Percentiles rank a stretch among this genome's conserved stretches.
phyloP scores from a whole-genome alignment of 1,139 yeast genomes.

The Pichia sp. region DNA sequence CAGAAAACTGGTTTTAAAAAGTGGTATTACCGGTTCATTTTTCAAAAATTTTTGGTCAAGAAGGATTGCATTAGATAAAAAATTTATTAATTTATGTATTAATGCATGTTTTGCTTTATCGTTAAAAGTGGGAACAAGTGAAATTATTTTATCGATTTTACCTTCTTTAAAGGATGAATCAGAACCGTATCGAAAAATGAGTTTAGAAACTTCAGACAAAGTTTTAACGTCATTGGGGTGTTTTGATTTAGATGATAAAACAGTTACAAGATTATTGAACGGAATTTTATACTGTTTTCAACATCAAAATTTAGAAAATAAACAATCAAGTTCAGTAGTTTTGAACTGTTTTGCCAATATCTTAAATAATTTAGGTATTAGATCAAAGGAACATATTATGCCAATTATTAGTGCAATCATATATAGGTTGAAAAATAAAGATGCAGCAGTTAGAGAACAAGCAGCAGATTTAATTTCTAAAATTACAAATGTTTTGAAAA shows the following conservation, averaged over 20 bases:
- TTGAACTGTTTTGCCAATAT: conserved; percentile 63
- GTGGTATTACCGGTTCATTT: conserved; percentile 52
- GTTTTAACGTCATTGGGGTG: conserved; percentile 43
- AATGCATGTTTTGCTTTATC: conserved; percentile 70
- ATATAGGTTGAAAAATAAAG: conserved; percentile 67
- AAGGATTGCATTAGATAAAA: conserved; percentile 54
- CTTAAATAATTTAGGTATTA: conserved; percentile 57
- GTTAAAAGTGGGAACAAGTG: conserved; percentile 58
- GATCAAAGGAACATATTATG: conserved; percentile 69
- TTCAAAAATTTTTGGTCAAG: conserved; percentile 75
- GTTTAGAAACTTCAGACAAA: conserved; percentile 59
- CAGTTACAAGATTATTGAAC: conserved; percentile 69
- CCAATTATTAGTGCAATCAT: conserved; percentile 69
- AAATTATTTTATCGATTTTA: conserved; percentile 52
- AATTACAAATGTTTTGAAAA: conserved; percentile 60
- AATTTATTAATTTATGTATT: conserved; percentile 54
- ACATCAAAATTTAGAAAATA: conserved; percentile 42
- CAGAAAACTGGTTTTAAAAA: conserved; percentile 38
- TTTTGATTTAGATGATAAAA: conserved; percentile 46
- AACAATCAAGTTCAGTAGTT: conserved; percentile 43
- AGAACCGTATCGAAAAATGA: conserved; percentile 74
- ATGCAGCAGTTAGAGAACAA: conserved; percentile 73
- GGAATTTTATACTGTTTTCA: conserved; percentile 82
- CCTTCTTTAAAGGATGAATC: conserved; percentile 70
- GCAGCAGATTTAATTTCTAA: conserved; percentile 73